These are phyloP conservation scores for Amanita fuliginea DNA, from an alignment of 768 basidiomycete genomes.

Conservation along the genomic window DNA sequence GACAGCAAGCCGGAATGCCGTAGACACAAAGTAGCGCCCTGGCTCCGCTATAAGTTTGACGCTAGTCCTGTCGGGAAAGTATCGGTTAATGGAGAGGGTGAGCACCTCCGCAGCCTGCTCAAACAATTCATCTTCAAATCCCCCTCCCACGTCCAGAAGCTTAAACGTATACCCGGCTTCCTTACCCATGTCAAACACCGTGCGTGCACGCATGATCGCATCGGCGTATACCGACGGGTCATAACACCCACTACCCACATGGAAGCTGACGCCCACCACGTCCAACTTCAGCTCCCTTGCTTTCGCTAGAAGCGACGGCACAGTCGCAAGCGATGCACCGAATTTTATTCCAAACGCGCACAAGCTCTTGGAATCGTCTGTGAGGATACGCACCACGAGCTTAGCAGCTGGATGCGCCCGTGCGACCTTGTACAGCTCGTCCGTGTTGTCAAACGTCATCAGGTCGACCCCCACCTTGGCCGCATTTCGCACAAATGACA, in stretches of 20 bases:
- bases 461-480: conserved; percentile 69
- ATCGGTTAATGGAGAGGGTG: conserved; percentile 53
- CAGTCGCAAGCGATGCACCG: conserved; percentile 78
- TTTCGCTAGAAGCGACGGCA: conserved; percentile 68
- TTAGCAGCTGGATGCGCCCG: conserved; percentile 72
- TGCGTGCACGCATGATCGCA: conserved; percentile 73
- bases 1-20: conserved; percentile 85
- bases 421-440: conserved; percentile 91
- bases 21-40: conserved; percentile 87
- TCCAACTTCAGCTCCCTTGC: conserved; percentile 72
- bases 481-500: conserved; percentile 84
- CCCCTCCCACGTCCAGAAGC: conserved; percentile 90
- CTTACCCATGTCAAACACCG: conserved; percentile 80
- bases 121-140: conserved; percentile 86
- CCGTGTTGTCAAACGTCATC: conserved; percentile 98
- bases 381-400: conserved; percentile 87
- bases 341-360: conserved; percentile 95
- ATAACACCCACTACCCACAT: conserved; percentile 95
- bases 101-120: conserved; percentile 69
- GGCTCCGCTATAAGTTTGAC: conserved; percentile 91
- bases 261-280: conserved; percentile 94
- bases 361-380: conserved; percentile 94
- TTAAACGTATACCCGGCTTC: conserved; percentile 73
- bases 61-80: conserved; percentile 66
- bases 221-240: conserved; percentile 86